Base-by-base conservation (phyloP, 768 basidiomycete species). In the Mycena epipterygia region DNA sequence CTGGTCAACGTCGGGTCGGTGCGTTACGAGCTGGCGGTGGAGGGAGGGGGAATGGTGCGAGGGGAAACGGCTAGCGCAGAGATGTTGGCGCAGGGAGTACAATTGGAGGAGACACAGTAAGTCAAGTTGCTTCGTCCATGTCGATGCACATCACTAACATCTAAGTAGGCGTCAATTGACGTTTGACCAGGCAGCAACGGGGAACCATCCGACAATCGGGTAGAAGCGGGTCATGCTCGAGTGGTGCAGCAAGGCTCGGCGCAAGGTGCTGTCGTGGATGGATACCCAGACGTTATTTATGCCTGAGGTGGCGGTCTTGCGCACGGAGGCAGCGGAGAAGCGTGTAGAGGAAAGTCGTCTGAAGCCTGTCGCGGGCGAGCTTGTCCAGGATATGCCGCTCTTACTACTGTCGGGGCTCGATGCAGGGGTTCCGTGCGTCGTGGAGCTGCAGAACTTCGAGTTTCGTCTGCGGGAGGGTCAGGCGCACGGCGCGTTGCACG, bases 141-240 rank as follows among this genome's bases (percentile, higher is more conserved):
- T n/a, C 17, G 12, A n/a, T 5, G 51, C 23, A 29, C 25, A 5
- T n/a, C 16, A 27, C 48, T 23, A 12, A 59, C 41, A 5, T 17
- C 16, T 1, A 13, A 35, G 2, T 23, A 65, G 64, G 17, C 64
- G 64, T 7, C 30, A 48, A 16, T 25, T 65, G 12, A 48, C 9
- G 9, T 65, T 46, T 23, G 64, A 65, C 55, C 64, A 65, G 46
- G 52, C 55, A n/a, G 29, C 41, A 8, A 32, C 49, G 13, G 64
- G 64, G 7, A 12, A 12, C 5, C 64, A 65, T 19, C 64, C 64
- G 1, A 65, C 64, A 0, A 3, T 65, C 19, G 19, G 9, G 2
- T 55, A 65, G 25, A 65, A 57, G 23, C 53, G 53, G 23, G 32
- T 37, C 11, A 65, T 65, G 64, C 64, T 65, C 23, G 64, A 65